phyloP scores from a whole-genome alignment of 2,329 filamentous ascomycete genomes.

The Pseudogymnoascus sp. region DNA sequence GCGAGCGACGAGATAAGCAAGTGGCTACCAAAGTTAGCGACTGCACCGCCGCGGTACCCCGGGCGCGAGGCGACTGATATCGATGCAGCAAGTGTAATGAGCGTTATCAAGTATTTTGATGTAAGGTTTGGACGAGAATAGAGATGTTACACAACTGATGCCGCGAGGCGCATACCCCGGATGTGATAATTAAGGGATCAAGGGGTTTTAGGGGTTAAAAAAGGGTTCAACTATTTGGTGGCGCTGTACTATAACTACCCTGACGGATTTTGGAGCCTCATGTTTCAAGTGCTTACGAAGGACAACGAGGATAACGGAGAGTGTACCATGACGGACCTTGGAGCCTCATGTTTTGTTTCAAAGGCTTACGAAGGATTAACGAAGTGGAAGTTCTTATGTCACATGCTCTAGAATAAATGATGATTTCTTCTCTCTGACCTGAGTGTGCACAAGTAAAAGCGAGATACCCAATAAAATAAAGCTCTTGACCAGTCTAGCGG shows the following conservation, averaged over 20 bases:
- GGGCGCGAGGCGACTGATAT: constrained; percentile 60
- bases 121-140: constrained; percentile 54
- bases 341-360: constrained; percentile 1
- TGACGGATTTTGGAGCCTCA: constrained; percentile 2
- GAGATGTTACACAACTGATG: background rate
- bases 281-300: background rate
- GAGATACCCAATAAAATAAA: constrained; percentile 3
- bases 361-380: background rate
- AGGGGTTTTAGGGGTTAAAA: background rate
- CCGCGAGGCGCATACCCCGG: background rate
- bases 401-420: constrained; percentile 7
- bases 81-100: constrained; percentile 78
- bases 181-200: background rate
- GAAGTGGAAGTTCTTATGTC: background rate
- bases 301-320: background rate
- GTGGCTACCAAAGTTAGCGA: constrained; percentile 67
- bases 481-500: background rate
- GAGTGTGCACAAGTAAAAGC: background rate
- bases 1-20: constrained; percentile 66
- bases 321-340: background rate
- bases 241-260: constrained; percentile 3
- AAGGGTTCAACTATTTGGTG: background rate
- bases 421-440: background rate
- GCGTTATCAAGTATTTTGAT: constrained; percentile 74
- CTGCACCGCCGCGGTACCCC: constrained; percentile 32